Evolutionary conservation across 176 grass and related monocot species (phyloP).

Genomic region (Elymus sibiricus): DNA sequence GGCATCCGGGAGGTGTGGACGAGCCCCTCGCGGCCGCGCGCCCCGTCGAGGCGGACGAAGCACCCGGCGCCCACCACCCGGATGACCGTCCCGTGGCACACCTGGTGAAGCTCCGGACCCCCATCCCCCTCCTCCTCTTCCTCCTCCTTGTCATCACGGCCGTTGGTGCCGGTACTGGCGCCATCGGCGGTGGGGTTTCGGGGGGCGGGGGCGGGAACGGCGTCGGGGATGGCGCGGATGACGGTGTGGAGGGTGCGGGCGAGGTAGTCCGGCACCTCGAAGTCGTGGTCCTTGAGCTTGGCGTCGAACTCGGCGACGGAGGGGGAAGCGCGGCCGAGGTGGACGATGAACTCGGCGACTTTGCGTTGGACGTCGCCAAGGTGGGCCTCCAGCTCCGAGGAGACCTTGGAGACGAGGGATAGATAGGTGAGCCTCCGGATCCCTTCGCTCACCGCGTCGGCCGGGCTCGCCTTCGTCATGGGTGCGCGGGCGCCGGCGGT

Average conservation of each 20-base stretch:
- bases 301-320: conserved; percentile 43
- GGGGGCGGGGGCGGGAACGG: neutral
- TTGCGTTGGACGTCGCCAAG: conserved; percentile 31
- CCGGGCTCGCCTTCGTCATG: conserved; percentile 7
- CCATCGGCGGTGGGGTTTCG: neutral
- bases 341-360: conserved; percentile 52
- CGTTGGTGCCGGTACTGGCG: neutral
- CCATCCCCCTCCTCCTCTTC: neutral
- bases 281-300: conserved; percentile 31
- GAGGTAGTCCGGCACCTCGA: conserved; percentile 46
- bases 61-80: conserved; percentile 56
- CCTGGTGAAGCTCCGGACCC: conserved; percentile 50
- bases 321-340: conserved; percentile 43
- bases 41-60: conserved; percentile 56
- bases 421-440: conserved; percentile 45
- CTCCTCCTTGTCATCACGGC: neutral
- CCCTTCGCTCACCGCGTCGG: conserved; percentile 7
- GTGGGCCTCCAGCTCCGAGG: conserved; percentile 53
- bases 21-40: conserved; percentile 61
- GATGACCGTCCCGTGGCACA: conserved; percentile 54
- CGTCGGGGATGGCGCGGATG: conserved; percentile 55
- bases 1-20: conserved; percentile 71
- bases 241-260: conserved; percentile 48
- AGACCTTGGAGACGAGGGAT: conserved; percentile 54
- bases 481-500: neutral